Conservation (phyloP, 2,329 filamentous ascomycete genomes). For the Sclerotiophoma versabilis region DNA sequence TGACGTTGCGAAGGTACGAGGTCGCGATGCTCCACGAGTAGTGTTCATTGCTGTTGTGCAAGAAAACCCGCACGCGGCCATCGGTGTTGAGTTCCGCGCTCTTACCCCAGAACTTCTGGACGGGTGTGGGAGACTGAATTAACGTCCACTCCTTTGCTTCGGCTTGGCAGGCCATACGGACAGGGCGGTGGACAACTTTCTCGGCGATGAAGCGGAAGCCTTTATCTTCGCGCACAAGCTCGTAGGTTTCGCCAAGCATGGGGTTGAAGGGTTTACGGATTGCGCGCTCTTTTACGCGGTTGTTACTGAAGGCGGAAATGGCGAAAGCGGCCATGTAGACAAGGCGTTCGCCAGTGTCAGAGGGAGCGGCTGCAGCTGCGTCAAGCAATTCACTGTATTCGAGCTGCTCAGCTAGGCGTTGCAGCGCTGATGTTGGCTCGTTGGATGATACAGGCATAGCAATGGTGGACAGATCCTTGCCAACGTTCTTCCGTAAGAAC, state of each 20-base stretch:
- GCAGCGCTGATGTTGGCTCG: conserved; percentile 86
- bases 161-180: conserved; percentile 91
- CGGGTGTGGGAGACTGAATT: conserved; percentile 83
- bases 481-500: conserved; percentile 95
- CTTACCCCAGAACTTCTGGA: conserved; percentile 99
- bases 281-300: conserved; percentile 85
- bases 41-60: conserved; percentile 78
- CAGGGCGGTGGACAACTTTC: conserved; percentile 91
- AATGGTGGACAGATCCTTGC: conserved; percentile 95
- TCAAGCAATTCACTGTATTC: conserved; percentile 90
- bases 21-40: conserved; percentile 91
- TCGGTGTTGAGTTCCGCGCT: conserved; percentile 93
- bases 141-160: conserved; percentile 87
- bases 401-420: conserved; percentile 86
- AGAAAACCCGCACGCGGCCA: conserved; percentile 78
- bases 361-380: conserved; percentile 60
- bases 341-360: conserved; percentile 72
- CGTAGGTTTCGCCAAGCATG: conserved; percentile 93
- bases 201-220: conserved; percentile 93
- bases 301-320: conserved; percentile 81
- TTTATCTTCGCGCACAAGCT: conserved; percentile 85
- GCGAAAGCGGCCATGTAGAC: conserved; percentile 91
- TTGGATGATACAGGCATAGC: conserved; percentile 98
- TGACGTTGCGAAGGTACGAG: conserved; percentile 92
- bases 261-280: conserved; percentile 98